Evolutionary conservation across 352 stramenopile species (phyloP).

Genomic region (Pythium monospermum): DNA sequence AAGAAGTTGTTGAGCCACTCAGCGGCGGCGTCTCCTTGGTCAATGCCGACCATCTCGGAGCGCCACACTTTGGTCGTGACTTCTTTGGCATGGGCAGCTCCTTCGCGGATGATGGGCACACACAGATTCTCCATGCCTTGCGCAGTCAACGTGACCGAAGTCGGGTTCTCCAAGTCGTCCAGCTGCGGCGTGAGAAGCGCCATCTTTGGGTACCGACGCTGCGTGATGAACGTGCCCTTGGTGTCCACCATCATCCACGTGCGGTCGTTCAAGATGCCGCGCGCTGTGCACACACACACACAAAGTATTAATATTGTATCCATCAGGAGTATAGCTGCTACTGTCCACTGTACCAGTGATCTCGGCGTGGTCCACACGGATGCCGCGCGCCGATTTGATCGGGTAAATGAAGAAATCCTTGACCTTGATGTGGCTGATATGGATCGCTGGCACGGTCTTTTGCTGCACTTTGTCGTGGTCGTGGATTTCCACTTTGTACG

Average conservation of each 20-base stretch:
- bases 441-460: constrained; percentile 14
- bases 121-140: constrained; percentile 53
- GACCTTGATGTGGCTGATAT: constrained; percentile 19
- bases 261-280: constrained; percentile 65
- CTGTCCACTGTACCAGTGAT: constrained; percentile 23
- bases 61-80: constrained; percentile 55
- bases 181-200: constrained; percentile 54
- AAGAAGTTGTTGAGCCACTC: constrained; percentile 64
- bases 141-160: constrained; percentile 54
- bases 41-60: constrained; percentile 41
- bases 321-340: constrained; percentile 1
- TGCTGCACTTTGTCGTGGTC: constrained; percentile 25
- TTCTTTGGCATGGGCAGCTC: constrained; percentile 25
- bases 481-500: constrained; percentile 51
- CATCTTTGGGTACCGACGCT: constrained; percentile 62
- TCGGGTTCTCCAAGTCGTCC: constrained; percentile 38
- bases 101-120: constrained; percentile 43
- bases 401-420: constrained; percentile 70
- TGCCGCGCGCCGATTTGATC: constrained; percentile 76
- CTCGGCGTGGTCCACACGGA: constrained; percentile 36
- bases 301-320: background rate
- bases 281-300: constrained; percentile 19
- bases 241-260: constrained; percentile 74
- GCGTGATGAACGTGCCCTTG: constrained; percentile 62
- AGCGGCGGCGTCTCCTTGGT: constrained; percentile 55